Conservation (phyloP, 2,329 filamentous ascomycete genomes). For the Talaromyces sp. region DNA sequence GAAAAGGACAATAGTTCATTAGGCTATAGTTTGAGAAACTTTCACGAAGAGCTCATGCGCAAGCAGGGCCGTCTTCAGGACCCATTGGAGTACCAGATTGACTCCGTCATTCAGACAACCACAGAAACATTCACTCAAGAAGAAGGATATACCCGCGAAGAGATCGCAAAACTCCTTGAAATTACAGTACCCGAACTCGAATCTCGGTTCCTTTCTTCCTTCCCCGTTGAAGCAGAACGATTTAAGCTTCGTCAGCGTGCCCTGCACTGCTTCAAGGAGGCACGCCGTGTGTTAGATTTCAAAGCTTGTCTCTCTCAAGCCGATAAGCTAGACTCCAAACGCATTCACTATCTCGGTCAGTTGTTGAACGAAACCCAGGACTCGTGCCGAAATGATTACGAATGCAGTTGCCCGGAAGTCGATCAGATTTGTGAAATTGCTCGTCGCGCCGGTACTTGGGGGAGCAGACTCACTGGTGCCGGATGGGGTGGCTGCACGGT, state of each 20-base stretch:
- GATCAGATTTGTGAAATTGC: conserved; percentile 83
- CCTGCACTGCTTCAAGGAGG: conserved; percentile 86
- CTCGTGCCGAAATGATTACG: conserved; percentile 81
- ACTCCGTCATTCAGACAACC: conserved; percentile 66
- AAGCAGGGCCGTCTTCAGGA: conserved; percentile 47
- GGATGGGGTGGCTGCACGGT: conserved; percentile 97
- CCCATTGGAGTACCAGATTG: conserved; percentile 64
- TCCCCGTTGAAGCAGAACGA: conserved; percentile 79
- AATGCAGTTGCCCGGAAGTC: conserved; percentile 90
- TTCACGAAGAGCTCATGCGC: conserved; percentile 77
- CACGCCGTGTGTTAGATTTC: conserved; percentile 80
- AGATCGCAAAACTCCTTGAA: conserved; percentile 70
- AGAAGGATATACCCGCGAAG: conserved; percentile 82
- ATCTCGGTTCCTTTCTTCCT: conserved; percentile 75
- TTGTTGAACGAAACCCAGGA: conserved; percentile 87
- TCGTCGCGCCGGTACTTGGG: conserved; percentile 72
- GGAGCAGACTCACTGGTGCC: conserved; percentile 82
- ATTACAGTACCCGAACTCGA: conserved; percentile 70
- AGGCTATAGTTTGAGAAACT: conserved; percentile 76
- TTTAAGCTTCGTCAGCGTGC: conserved; percentile 88
- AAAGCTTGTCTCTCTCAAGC: conserved; percentile 63
- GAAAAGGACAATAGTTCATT: conserved; percentile 77
- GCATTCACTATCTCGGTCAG: conserved; percentile 69
- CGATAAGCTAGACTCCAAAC: conserved; percentile 60
- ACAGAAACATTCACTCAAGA: conserved; percentile 70